These are phyloP conservation scores for Mycena crocata DNA, from an alignment of 768 basidiomycete species.

Conservation along the genomic window DNA sequence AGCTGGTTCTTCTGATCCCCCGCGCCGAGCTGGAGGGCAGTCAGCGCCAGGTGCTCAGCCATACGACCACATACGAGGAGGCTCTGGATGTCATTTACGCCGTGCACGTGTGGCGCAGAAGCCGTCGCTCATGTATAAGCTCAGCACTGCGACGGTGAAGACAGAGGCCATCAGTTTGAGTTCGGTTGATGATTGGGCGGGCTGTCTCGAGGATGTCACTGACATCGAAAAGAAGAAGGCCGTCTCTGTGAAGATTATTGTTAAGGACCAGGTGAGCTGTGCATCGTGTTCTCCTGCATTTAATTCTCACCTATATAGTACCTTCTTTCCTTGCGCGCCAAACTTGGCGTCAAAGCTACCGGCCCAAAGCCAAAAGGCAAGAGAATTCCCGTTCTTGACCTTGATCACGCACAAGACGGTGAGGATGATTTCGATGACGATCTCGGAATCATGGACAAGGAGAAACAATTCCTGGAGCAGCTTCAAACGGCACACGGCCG, in stretches of 20 bases:
- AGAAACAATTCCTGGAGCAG: background rate
- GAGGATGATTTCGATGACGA: slow-evolving; percentile 10
- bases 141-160: background rate
- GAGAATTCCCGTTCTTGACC: background rate
- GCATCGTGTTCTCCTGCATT: background rate
- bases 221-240: slow-evolving; percentile 4
- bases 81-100: background rate
- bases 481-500: background rate
- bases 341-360: background rate
- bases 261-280: slow-evolving; percentile 8
- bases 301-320: background rate
- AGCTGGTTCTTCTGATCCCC: background rate
- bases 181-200: background rate
- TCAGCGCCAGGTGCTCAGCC: background rate
- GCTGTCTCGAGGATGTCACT: background rate
- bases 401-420: background rate
- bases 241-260: background rate
- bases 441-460: background rate
- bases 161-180: background rate
- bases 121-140: background rate
- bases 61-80: background rate
- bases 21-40: background rate
- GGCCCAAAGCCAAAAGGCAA: background rate
- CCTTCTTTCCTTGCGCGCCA: background rate
- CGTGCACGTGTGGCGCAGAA: background rate